Evolutionary conservation across 2,329 filamentous ascomycete species (phyloP).

Genomic region (Penicillium sp.): DNA sequence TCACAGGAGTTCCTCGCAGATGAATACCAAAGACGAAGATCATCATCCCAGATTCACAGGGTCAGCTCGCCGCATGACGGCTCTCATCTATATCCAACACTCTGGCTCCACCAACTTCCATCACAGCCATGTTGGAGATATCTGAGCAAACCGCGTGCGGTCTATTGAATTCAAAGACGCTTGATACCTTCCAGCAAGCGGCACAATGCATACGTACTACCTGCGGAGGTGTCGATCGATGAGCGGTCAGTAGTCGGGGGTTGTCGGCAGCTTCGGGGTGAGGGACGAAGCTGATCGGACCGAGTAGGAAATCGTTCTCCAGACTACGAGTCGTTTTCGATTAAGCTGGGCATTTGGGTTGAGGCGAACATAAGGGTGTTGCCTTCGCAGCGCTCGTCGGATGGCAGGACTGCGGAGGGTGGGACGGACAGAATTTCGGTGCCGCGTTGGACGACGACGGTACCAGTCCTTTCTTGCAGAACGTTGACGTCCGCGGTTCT

Average conservation of each 20-base stretch:
- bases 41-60: neutral
- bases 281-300: neutral
- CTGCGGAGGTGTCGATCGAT: neutral
- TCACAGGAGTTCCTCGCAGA: neutral
- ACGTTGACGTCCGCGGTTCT: slow-evolving; percentile 53
- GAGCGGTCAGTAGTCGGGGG: neutral
- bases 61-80: neutral
- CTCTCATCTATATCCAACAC: neutral
- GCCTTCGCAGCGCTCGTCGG: slow-evolving; percentile 1
- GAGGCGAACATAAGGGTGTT: neutral
- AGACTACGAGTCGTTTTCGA: neutral
- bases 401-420: neutral
- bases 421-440: slow-evolving; percentile 24
- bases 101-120: neutral
- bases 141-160: neutral
- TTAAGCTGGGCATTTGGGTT: neutral
- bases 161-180: neutral
- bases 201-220: neutral
- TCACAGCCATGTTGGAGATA: neutral
- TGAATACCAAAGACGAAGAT: neutral
- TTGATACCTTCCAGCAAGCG: neutral
- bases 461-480: slow-evolving; percentile 40
- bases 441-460: slow-evolving; percentile 34
- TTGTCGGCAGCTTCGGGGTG: neutral
- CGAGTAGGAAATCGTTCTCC: neutral